phyloP scores from a whole-genome alignment of 768 basidiomycete genomes.

The Bullera alba region DNA sequence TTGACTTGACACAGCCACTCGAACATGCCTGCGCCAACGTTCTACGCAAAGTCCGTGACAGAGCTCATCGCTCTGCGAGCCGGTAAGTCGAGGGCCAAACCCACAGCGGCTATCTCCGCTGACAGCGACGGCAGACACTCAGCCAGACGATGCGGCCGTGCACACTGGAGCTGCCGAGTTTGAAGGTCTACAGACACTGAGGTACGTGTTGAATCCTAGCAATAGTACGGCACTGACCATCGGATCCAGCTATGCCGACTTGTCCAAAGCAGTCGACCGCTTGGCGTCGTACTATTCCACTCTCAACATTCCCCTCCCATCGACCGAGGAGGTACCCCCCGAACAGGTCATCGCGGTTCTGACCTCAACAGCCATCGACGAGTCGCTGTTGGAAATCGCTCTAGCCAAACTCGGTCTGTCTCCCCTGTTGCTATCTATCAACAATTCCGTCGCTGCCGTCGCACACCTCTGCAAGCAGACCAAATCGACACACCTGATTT shows the following conservation, averaged over 20 bases:
- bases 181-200: conserved; percentile 37
- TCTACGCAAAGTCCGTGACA: conserved; percentile 30
- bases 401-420: conserved; percentile 49
- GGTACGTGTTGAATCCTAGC: conserved; percentile 13
- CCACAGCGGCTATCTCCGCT: neutral
- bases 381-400: conserved; percentile 49
- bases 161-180: conserved; percentile 42
- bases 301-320: conserved; percentile 21
- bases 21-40: conserved; percentile 34
- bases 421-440: conserved; percentile 49
- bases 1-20: too few relatives aligned
- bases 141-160: conserved; percentile 35
- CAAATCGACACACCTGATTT: conserved; percentile 48
- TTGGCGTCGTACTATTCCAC: conserved; percentile 28
- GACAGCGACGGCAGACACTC: conserved; percentile 11
- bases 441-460: conserved; percentile 52
- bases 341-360: conserved; percentile 47
- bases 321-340: conserved; percentile 40
- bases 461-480: conserved; percentile 51
- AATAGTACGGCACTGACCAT: conserved; percentile 1
- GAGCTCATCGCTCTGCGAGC: conserved; percentile 35
- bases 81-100: conserved; percentile 14
- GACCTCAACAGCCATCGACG: conserved; percentile 48
- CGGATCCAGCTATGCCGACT: conserved; percentile 22
- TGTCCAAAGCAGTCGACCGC: conserved; percentile 27